These are phyloP conservation scores for Flaveria trinervia DNA, from an alignment of 129 eudicot genomes.

Conservation along the genomic window DNA sequence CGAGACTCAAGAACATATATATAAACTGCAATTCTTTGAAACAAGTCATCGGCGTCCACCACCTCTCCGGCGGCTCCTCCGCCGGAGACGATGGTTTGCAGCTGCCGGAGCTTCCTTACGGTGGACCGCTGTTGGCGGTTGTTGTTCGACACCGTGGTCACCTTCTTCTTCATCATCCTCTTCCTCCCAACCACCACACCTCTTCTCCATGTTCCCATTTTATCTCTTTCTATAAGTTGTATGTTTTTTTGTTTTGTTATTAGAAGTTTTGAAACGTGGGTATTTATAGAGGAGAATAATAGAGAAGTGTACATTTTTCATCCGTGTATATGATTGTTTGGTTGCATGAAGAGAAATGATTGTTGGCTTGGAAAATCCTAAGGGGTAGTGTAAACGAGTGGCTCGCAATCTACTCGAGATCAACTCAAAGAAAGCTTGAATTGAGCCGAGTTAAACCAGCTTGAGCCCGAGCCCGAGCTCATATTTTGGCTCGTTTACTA, in stretches of 20 bases:
- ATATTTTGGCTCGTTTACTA: no score
- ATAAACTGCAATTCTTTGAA: constrained; percentile 30
- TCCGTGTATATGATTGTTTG: constrained; percentile 15
- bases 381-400: no score
- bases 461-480: no score
- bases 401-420: no score
- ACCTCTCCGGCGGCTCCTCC: constrained; percentile 6
- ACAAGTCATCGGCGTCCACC: constrained; percentile 31
- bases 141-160: background rate
- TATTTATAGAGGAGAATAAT: constrained; percentile 31
- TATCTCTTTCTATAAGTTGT: constrained; percentile 9
- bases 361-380: background rate
- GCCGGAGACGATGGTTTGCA: constrained; percentile 32
- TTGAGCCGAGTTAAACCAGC: no score
- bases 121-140: background rate
- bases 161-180: constrained; percentile 23
- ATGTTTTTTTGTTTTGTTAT: background rate
- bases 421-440: no score
- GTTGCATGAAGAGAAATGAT: constrained; percentile 23
- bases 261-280: constrained; percentile 10
- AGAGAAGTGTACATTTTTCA: background rate
- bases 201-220: constrained; percentile 28
- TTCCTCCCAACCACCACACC: constrained; percentile 8
- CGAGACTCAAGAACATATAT: constrained; percentile 38
- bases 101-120: constrained; percentile 38